Evolutionary conservation across 345 rosid genomes (phyloP).

Genomic region (Combretum micranthum): DNA sequence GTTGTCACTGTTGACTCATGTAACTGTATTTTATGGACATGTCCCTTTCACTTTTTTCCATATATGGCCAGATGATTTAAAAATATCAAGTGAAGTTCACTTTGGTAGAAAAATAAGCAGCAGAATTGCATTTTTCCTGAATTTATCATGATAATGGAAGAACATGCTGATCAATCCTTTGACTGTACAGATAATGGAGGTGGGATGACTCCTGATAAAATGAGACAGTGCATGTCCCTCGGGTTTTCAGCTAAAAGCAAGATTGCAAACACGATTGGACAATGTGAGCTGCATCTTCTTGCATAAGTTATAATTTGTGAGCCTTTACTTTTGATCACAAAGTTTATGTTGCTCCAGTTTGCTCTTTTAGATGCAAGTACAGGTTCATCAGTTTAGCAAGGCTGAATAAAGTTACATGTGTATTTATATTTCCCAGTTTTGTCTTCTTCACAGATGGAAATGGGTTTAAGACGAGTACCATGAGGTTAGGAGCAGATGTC

Average conservation of each 20-base stretch:
- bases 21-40: no score
- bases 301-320: background rate
- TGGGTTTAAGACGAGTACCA: slow-evolving; percentile 80
- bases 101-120: no score
- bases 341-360: background rate
- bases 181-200: slow-evolving; percentile 70
- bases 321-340: background rate
- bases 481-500: slow-evolving; percentile 91
- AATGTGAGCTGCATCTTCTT: slow-evolving; percentile 37
- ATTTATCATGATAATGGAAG: background rate
- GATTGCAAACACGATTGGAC: slow-evolving; percentile 61
- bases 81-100: no score
- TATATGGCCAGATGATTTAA: no score
- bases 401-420: background rate
- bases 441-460: slow-evolving; percentile 52
- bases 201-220: slow-evolving; percentile 61
- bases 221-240: slow-evolving; percentile 75
- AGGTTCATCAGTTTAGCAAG: background rate
- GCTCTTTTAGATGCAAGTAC: background rate
- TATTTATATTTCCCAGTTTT: background rate
- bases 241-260: slow-evolving; percentile 82
- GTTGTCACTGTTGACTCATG: no score
- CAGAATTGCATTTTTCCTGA: background rate
- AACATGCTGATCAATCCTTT: background rate
- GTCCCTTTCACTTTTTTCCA: no score